A percentile compares a stretch with the other conserved stretches of the same genome.
phyloP scores from a whole-genome alignment of 2,329 filamentous ascomycete genomes.

The Aspergillus candidus region DNA sequence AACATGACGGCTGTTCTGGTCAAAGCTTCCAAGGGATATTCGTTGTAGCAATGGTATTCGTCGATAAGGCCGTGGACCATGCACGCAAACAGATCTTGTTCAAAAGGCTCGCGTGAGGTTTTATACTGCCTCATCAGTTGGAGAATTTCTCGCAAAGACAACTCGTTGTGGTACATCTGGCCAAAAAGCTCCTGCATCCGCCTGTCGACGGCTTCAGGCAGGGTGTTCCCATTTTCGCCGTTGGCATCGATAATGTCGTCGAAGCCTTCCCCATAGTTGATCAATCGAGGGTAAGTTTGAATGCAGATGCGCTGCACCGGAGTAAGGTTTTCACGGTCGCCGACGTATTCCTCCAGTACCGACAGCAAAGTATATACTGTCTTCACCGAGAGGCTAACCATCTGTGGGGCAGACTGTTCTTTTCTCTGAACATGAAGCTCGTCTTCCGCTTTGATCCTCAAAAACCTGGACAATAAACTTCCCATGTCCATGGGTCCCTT shows the following conservation, averaged over 20 bases:
- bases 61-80: slow-evolving; percentile 99
- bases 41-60: slow-evolving; percentile 90
- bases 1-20: slow-evolving; percentile 95
- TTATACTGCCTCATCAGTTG: slow-evolving; percentile 82
- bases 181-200: slow-evolving; percentile 98
- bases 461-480: slow-evolving; percentile 67
- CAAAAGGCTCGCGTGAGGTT: slow-evolving; percentile 70
- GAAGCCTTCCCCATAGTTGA: slow-evolving; percentile 91
- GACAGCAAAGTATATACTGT: slow-evolving; percentile 76
- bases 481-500: slow-evolving; percentile 64
- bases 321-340: slow-evolving; percentile 63
- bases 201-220: slow-evolving; percentile 71
- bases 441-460: slow-evolving; percentile 76
- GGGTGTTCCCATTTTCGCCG: slow-evolving; percentile 70
- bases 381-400: slow-evolving; percentile 72
- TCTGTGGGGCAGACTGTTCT: slow-evolving; percentile 59
- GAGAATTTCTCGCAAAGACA: slow-evolving; percentile 79
- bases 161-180: slow-evolving; percentile 91
- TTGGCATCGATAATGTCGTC: slow-evolving; percentile 88
- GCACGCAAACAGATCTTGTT: slow-evolving; percentile 94
- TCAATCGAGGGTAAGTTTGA: slow-evolving; percentile 83
- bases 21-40: slow-evolving; percentile 92
- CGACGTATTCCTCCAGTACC: slow-evolving; percentile 64
- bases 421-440: slow-evolving; percentile 68
- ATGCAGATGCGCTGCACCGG: slow-evolving; percentile 81